Base-by-base conservation (phyloP, 176 grass and related monocot genomes). In the Lolium multiflorum region DNA sequence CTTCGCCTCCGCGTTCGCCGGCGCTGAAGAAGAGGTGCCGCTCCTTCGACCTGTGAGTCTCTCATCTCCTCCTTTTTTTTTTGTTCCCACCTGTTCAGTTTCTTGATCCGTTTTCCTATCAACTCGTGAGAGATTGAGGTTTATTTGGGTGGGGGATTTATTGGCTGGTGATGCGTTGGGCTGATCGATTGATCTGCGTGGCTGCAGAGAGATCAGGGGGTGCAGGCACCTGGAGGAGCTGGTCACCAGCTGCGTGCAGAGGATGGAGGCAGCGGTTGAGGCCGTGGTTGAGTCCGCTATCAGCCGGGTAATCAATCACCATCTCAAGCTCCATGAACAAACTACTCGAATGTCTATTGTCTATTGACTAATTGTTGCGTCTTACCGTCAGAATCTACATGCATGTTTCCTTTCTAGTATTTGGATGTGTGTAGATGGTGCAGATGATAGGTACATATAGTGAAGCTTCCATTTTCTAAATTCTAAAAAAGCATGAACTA, bases 21-120 rank as follows among this genome's bases (percentile, higher is more conserved):
- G 80, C 38, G 61, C 38, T 77, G 41, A 70, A 35, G 71, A 88
- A 67, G 80, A 41, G 73, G 63, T 83, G 86, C 80, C 86, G 86
- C 12, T 88, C 80, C 13, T 88, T 88, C 62, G 80, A 88, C 80
- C 86, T 88, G 86, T 88, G 73, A 88, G 80, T n/a, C 44, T n/a
- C 28, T n/a, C 50, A 3, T 12, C 46, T 43, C 10, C 24, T 4
- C 28, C 28, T 10, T 0, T 76, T 76, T 24, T 39, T 69, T 8
- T 20, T 9, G 20, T 43, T 57, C 18, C 31, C 76, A 7, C 56
- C 7, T 20, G 37, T 49, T 26, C 22, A n/a, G 25, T 68, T 49
- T 56, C 12, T 73, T 71, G 28, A 16, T 56, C 9, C 20, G 7
- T 66, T 28, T 16, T 67, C 47, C 2, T 46, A n/a, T 58, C 28